These are phyloP conservation scores for Didymella pomorum DNA, from an alignment of 2,329 filamentous ascomycete species.

Conservation along the genomic window DNA sequence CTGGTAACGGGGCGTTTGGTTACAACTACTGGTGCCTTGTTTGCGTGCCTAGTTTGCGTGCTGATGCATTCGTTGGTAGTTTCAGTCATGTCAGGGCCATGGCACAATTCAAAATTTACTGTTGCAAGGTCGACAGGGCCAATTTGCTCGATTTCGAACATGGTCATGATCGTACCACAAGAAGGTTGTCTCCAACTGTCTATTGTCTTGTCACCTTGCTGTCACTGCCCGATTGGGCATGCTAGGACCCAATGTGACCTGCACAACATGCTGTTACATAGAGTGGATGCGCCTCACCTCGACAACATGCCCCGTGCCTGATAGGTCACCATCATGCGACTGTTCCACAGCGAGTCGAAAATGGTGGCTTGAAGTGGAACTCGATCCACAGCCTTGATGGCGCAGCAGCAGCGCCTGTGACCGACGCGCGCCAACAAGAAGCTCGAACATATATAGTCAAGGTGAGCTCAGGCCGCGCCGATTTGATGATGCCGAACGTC, in stretches of 20 bases:
- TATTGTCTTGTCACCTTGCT: conserved; percentile 1
- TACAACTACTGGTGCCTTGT: background rate
- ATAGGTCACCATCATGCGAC: conserved; percentile 25
- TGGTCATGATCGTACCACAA: background rate
- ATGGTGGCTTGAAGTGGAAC: conserved; percentile 28
- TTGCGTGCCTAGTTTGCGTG: background rate
- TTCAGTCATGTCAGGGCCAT: background rate
- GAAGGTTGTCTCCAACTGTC: background rate
- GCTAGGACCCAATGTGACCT: conserved; percentile 20
- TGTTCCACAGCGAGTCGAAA: conserved; percentile 23
- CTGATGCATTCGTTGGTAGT: background rate
- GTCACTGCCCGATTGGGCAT: conserved; percentile 1
- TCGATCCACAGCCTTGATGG: conserved; percentile 16
- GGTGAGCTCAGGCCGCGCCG: conserved; percentile 27
- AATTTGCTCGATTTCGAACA: background rate
- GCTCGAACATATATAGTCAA: conserved; percentile 37
- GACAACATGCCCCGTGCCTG: conserved; percentile 14
- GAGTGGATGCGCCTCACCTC: too few species aligned
- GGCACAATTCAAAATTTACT: background rate
- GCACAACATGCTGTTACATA: conserved; percentile 13
- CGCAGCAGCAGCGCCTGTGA: conserved; percentile 19
- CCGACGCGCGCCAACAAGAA: conserved; percentile 19
- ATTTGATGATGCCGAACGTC: conserved; percentile 20
- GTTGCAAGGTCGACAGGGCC: background rate
- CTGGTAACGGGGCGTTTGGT: conserved; percentile 5